These are phyloP conservation scores for Neonectria faginata DNA, from an alignment of 2,329 filamentous ascomycete species.

Conservation along the genomic window DNA sequence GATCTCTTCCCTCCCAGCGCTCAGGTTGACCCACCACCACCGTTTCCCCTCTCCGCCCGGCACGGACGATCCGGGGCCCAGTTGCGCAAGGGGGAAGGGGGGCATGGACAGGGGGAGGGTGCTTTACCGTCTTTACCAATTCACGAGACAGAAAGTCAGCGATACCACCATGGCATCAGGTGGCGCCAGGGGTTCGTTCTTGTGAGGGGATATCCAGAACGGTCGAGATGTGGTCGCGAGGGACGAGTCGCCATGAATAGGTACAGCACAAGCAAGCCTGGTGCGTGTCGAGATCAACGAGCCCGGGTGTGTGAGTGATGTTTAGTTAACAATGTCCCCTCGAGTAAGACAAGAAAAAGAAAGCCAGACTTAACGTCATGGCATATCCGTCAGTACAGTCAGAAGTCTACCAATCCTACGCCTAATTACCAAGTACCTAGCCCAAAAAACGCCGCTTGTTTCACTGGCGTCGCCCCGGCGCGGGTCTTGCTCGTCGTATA, in stretches of 20 bases:
- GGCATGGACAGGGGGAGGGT: not conserved
- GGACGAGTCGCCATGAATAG: not conserved
- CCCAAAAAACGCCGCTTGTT: conserved; percentile 16
- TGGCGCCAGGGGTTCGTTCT: conserved; percentile 23
- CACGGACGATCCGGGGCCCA: conserved; percentile 36
- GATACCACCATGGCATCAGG: conserved; percentile 11
- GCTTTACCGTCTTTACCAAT: not conserved
- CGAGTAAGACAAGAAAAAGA: conserved; percentile 6
- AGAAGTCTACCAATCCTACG: not conserved
- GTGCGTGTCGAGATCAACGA: not conserved
- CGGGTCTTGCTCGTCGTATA: conserved; percentile 38
- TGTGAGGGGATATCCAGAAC: conserved; percentile 6
- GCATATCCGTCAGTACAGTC: not conserved
- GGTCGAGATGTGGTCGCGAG: not conserved
- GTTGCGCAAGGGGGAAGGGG: conserved; percentile 2
- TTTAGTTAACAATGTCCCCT: not conserved
- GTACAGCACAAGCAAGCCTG: no score
- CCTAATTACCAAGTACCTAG: conserved; percentile 1
- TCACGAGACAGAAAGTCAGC: not conserved
- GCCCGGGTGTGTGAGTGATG: not conserved
- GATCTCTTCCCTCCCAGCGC: conserved; percentile 18
- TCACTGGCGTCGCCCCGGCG: conserved; percentile 16
- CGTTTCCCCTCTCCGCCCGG: conserved; percentile 25
- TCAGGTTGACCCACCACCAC: conserved; percentile 25
- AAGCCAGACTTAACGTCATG: conserved; percentile 2